These are phyloP conservation scores for Xylaria sp. DNA, from an alignment of 2,329 filamentous ascomycete genomes.

Conservation along the genomic window DNA sequence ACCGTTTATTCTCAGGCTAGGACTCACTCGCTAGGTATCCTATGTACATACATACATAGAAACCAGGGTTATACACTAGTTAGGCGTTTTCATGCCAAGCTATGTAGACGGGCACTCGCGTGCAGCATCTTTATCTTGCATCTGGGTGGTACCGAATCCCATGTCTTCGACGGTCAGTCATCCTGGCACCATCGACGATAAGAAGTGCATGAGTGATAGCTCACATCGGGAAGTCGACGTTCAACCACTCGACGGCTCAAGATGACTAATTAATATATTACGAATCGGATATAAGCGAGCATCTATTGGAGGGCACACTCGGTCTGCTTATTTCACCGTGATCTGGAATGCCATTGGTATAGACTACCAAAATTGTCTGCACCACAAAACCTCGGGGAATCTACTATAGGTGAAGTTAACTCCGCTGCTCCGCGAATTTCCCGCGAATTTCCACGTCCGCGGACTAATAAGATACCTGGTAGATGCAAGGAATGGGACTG, in stretches of 20 bases:
- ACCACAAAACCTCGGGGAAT: conserved; percentile 15
- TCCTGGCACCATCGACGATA: conserved; percentile 16
- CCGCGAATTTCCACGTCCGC: conserved; percentile 13
- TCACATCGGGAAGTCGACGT: neutral
- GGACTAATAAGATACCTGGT: conserved; percentile 7
- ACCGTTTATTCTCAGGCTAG: too few relatives aligned
- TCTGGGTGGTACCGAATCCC: conserved; percentile 28
- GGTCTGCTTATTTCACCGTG: neutral
- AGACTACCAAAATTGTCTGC: too few relatives aligned
- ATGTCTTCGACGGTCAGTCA: conserved; percentile 11
- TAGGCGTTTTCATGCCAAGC: conserved; percentile 29
- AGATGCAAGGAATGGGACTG: conserved; percentile 7
- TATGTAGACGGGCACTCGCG: conserved; percentile 13
- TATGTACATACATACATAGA: too few relatives aligned
- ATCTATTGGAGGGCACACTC: neutral
- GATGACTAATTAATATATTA: neutral
- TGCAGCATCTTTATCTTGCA: conserved; percentile 37
- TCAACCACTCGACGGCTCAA: neutral
- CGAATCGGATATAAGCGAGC: neutral
- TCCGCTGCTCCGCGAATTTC: conserved; percentile 28
- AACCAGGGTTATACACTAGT: conserved; percentile 9
- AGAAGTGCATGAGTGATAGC: conserved; percentile 18
- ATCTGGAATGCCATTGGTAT: neutral
- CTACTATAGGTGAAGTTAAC: conserved; percentile 10
- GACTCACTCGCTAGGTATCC: conserved; percentile 5